Conservation (phyloP, 305 asterid species). For the Rubia balearica region DNA sequence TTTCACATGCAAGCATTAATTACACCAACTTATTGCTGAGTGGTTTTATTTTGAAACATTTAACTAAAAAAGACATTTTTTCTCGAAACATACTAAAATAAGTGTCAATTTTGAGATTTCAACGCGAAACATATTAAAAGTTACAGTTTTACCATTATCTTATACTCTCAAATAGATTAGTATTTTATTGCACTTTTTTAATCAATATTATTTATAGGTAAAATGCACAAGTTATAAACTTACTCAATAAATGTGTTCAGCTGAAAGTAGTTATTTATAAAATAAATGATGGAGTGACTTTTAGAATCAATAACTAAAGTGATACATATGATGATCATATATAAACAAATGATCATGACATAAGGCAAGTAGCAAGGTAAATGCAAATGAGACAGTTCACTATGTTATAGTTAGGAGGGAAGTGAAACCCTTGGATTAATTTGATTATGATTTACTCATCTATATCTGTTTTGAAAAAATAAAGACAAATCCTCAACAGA, state of each 20-base stretch:
- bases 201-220: not conserved
- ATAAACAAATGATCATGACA: not conserved
- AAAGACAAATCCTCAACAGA: not conserved
- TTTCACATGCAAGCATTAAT: not conserved
- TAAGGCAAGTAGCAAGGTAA: not conserved
- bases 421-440: not conserved
- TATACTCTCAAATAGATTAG: not conserved
- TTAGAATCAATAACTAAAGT: not conserved
- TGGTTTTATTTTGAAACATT: not conserved
- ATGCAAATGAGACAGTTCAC: not conserved
- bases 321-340: not conserved
- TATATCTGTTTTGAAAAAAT: not conserved
- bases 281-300: not conserved
- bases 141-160: not conserved
- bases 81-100: not conserved
- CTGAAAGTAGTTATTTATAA: not conserved
- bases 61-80: not conserved
- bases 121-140: not conserved
- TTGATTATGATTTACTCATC: not conserved
- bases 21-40: not conserved
- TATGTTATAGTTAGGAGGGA: not conserved
- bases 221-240: not conserved
- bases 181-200: not conserved
- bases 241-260: not conserved
- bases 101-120: not conserved